phyloP scores from a whole-genome alignment of 2,329 filamentous ascomycete species.

The Chaetoscypha palmicola region DNA sequence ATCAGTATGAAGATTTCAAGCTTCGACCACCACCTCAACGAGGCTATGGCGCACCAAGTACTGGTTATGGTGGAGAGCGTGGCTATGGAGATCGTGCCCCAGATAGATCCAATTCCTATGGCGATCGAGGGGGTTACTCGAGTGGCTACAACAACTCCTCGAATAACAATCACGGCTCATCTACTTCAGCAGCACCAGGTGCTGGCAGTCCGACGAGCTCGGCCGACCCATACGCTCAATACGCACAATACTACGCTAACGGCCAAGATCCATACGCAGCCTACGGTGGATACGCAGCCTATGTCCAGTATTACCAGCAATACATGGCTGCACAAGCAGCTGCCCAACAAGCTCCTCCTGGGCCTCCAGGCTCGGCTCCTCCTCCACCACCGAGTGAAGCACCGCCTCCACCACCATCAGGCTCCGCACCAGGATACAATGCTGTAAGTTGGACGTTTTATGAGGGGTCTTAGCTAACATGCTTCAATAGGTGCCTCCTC shows the following conservation, averaged over 20 bases:
- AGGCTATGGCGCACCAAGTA: constrained; percentile 40
- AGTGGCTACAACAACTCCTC: constrained; percentile 31
- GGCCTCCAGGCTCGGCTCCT: constrained; percentile 44
- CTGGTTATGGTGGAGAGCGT: constrained; percentile 38
- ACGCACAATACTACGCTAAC: constrained; percentile 69
- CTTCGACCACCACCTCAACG: constrained; percentile 62
- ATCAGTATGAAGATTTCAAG: constrained; percentile 90
- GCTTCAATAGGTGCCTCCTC: constrained; percentile 41
- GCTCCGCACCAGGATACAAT: constrained; percentile 53
- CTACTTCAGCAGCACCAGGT: constrained; percentile 36
- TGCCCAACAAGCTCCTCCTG: constrained; percentile 39
- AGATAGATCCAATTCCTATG: constrained; percentile 37
- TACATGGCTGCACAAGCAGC: constrained; percentile 53
- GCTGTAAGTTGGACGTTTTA: constrained; percentile 36
- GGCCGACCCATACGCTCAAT: constrained; percentile 70
- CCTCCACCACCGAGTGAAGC: constrained; percentile 47
- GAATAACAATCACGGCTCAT: constrained; percentile 32
- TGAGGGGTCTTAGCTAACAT: background rate
- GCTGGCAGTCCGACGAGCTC: constrained; percentile 38
- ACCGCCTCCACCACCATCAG: constrained; percentile 56
- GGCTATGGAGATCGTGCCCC: constrained; percentile 48
- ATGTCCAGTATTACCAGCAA: constrained; percentile 67
- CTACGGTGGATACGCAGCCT: constrained; percentile 81
- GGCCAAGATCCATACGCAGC: constrained; percentile 76
- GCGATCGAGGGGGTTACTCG: constrained; percentile 33